Evolutionary conservation across 2,329 filamentous ascomycete genomes (phyloP).

Genomic region (Hyphodiscus sp.): DNA sequence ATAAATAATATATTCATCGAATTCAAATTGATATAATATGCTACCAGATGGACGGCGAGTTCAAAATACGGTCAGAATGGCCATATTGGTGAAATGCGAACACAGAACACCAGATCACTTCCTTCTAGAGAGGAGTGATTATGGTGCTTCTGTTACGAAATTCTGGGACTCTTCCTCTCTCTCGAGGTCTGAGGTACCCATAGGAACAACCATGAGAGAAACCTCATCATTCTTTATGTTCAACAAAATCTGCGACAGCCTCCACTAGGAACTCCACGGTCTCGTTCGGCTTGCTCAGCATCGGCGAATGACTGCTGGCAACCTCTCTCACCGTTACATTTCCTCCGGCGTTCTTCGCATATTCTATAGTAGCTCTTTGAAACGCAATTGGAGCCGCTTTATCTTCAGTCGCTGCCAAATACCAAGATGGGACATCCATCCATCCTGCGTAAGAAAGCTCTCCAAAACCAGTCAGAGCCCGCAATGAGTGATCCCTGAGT

Average conservation of each 20-base stretch:
- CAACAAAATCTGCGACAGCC: slow-evolving; percentile 29
- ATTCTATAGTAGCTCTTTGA: slow-evolving; percentile 32
- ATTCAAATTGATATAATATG: too few species aligned
- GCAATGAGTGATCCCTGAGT: slow-evolving; percentile 34
- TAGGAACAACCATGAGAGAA: too few species aligned
- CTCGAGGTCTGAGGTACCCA: too few species aligned
- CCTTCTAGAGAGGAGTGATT: too few species aligned
- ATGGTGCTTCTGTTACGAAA: too few species aligned
- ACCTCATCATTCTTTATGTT: background rate
- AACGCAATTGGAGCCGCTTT: slow-evolving; percentile 31
- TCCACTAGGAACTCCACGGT: slow-evolving; percentile 32
- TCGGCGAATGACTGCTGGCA: slow-evolving; percentile 36
- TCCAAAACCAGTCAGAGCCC: slow-evolving; percentile 35
- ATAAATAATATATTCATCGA: too few species aligned
- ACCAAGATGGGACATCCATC: slow-evolving; percentile 29
- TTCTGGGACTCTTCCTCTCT: too few species aligned
- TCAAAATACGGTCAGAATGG: too few species aligned
- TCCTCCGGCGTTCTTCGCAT: slow-evolving; percentile 32
- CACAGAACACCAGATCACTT: too few species aligned
- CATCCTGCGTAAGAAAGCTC: slow-evolving; percentile 26
- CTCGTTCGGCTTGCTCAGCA: slow-evolving; percentile 35
- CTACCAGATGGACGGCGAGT: too few species aligned
- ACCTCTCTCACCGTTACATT: slow-evolving; percentile 33
- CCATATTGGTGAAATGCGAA: too few species aligned
- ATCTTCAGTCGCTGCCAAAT: slow-evolving; percentile 35